Evolutionary conservation across 345 rosid species (phyloP).

Genomic region (Populus nigra): DNA sequence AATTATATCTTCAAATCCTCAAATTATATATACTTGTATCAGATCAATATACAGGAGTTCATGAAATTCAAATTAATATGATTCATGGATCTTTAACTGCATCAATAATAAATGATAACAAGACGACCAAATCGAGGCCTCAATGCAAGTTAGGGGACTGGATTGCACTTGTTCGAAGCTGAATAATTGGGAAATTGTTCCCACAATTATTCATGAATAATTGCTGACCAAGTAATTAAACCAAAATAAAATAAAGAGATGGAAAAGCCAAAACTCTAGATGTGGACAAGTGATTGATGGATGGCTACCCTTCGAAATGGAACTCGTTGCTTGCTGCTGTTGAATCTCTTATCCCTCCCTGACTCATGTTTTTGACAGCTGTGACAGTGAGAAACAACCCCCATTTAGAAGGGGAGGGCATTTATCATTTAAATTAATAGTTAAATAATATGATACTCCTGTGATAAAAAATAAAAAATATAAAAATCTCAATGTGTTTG

Average conservation of each 20-base stretch:
- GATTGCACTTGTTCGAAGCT: no score
- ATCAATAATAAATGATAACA: no score
- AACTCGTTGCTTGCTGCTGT: background rate
- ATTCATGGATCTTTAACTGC: no score
- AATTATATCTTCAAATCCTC: no score
- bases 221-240: background rate
- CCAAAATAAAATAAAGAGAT: background rate
- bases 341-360: background rate
- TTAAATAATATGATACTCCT: no score
- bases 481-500: background rate
- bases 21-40: no score
- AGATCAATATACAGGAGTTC: no score
- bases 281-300: slow-evolving; percentile 3
- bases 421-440: background rate
- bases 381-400: background rate
- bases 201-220: no score
- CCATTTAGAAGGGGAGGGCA: background rate
- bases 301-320: background rate
- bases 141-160: background rate
- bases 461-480: no score
- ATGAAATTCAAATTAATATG: no score
- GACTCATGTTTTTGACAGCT: background rate
- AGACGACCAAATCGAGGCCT: no score
- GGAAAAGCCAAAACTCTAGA: background rate
- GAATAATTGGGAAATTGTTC: no score